Base-by-base conservation (phyloP, 768 basidiomycete species). In the Auricularia sp. region DNA sequence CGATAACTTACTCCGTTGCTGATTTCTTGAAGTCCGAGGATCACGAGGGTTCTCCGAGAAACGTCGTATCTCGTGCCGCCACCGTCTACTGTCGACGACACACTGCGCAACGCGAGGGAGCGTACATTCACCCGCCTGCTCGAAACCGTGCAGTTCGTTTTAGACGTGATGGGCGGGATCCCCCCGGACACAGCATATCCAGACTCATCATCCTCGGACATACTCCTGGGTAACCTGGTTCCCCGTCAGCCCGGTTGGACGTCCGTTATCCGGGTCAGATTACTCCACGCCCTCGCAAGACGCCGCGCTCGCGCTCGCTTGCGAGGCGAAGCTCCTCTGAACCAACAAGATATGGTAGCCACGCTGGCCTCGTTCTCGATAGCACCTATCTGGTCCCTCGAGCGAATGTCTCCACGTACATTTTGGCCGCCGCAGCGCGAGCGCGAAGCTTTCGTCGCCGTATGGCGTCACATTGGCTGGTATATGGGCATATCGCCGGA, bases 51-150 rank as follows among this genome's bases (percentile, higher is more conserved):
- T 7, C 68, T 77, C 3, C 70, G 74, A 58, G 69, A 72, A 3
- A 72, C 77, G 3, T 77, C 77, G 11, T 77, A 76, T 65, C 70
- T 77, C 14, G 70, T 76, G 11, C 72, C 75, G 1, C 18, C 47
- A 7, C 39, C 7, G 39, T 7, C 39, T 42, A 8, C 39, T 4
- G 13, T 8, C 7, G 39, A 42, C 39, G 39, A 42, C 13, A 42
- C 13, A 14, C 7, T 14, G 39, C 8, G 13, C 39, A 14, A 42
- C 7, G 7, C 39, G 39, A 7, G 13, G 39, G 8, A 42, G 13
- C 7, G 39, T 8, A 42, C 64, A 3, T 54, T 65, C 36, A 42
- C 45, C 21, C 54, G 64, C 13, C 42, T 65, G 16, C n/a, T 59
- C 35, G 64, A 65, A 33, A 65, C 64, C 13, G 24, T 45, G 33